These are phyloP conservation scores for Paramecium pentaurelia DNA, from an alignment of 73 alveolate genomes.

Conservation along the genomic window DNA sequence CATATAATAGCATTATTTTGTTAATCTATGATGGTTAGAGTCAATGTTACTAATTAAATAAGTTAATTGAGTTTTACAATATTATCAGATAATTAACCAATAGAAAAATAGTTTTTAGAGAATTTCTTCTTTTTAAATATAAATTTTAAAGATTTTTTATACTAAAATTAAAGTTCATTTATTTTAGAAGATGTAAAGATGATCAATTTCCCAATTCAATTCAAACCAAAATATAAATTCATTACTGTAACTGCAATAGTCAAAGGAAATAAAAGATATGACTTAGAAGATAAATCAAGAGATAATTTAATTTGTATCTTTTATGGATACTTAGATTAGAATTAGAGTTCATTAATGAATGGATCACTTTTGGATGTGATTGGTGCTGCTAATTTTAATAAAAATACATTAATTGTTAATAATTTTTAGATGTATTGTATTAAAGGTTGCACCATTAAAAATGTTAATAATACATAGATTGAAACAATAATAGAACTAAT, in stretches of 20 bases:
- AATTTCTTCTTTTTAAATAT: conserved; percentile 1
- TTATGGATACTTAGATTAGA: conserved; percentile 13
- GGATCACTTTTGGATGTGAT: not conserved
- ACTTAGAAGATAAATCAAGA: not conserved
- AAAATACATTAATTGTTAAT: not conserved
- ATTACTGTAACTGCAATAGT: conserved; percentile 23
- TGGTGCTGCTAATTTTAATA: not conserved
- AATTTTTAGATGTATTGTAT: conserved; percentile 36
- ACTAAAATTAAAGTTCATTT: not conserved
- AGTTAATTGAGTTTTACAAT: not conserved
- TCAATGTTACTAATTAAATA: not conserved
- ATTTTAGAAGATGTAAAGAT: not conserved
- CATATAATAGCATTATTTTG: conserved; percentile 20
- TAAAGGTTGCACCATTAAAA: not conserved
- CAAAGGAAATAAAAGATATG: not conserved
- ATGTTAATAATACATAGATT: not conserved
- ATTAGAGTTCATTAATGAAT: not conserved
- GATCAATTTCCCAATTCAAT: conserved; percentile 13
- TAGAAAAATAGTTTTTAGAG: not conserved
- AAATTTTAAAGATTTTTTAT: not conserved
- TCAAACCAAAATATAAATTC: conserved; percentile 20
- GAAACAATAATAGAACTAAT: not conserved
- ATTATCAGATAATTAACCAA: not conserved
- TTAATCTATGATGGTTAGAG: not conserved
- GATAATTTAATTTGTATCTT: not conserved